A percentile compares a stretch with the other conserved stretches of the same genome.
These are phyloP conservation scores for Pichia ethanolica DNA, from an alignment of 805 yeast genomes.

Conservation along the genomic window DNA sequence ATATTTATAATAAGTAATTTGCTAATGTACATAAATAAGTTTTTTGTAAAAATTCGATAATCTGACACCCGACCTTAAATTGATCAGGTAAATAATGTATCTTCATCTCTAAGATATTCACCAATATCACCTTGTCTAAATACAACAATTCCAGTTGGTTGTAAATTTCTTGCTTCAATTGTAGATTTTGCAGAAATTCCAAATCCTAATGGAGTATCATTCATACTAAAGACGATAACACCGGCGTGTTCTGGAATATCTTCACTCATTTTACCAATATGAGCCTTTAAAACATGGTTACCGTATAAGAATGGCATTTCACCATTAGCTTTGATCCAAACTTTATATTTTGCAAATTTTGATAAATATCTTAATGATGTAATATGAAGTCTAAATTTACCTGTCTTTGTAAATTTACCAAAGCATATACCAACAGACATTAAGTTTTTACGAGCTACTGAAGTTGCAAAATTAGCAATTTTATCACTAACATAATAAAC, in stretches of 20 bases:
- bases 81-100: constrained; percentile 73
- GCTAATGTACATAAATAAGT: constrained; percentile 9
- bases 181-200: constrained; percentile 94
- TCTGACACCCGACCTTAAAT: no score
- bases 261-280: constrained; percentile 92
- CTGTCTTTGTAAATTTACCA: constrained; percentile 96
- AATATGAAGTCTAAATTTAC: constrained; percentile 90
- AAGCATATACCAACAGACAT: constrained; percentile 92
- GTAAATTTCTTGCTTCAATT: constrained; percentile 75
- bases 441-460: constrained; percentile 79
- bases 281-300: constrained; percentile 93
- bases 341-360: constrained; percentile 82
- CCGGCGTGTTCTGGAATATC: constrained; percentile 98
- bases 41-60: no score
- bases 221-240: constrained; percentile 84
- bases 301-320: constrained; percentile 98
- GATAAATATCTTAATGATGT: constrained; percentile 82
- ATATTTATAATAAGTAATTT: neutral
- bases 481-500: constrained; percentile 87
- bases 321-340: constrained; percentile 96
- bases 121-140: constrained; percentile 98
- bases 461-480: constrained; percentile 81
- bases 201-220: constrained; percentile 87
- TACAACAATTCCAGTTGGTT: constrained; percentile 91
- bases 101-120: constrained; percentile 96